Conservation (phyloP, 139 green algal species). For the Nannochloris sp. region DNA sequence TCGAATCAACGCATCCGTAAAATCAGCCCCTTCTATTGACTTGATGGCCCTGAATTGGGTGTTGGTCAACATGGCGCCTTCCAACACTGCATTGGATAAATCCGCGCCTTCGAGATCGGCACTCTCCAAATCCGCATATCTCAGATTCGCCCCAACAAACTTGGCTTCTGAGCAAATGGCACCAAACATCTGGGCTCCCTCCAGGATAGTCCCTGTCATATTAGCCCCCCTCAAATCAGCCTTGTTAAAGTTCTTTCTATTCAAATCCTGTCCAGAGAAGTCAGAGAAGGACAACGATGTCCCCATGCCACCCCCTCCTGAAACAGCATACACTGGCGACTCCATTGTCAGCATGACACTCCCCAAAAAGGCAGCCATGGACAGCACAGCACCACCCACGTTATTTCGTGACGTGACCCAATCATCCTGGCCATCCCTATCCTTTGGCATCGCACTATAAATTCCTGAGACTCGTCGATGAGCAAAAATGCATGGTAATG, state of each 20-base stretch:
- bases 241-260: slow-evolving; percentile 43
- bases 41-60: slow-evolving; percentile 46
- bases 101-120: slow-evolving; percentile 63
- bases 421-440: no score
- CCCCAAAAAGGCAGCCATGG: background rate
- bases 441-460: no score
- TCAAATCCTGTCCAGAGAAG: slow-evolving; percentile 49
- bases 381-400: no score
- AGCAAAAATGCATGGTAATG: no score
- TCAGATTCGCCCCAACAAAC: slow-evolving; percentile 62
- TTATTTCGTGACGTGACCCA: no score
- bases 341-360: background rate
- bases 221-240: slow-evolving; percentile 54
- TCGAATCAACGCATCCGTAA: slow-evolving; percentile 55
- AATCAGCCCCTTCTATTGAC: slow-evolving; percentile 38
- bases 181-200: slow-evolving; percentile 44
- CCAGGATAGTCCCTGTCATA: slow-evolving; percentile 50
- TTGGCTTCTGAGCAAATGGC: slow-evolving; percentile 44
- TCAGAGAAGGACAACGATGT: slow-evolving; percentile 30
- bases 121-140: slow-evolving; percentile 58
- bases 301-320: slow-evolving; percentile 25
- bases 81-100: slow-evolving; percentile 61
- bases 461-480: no score
- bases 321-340: slow-evolving; percentile 17
- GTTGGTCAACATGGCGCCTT: slow-evolving; percentile 58